Conservation (phyloP, 163 green algal genomes). For the Scenedesmus sp. region DNA sequence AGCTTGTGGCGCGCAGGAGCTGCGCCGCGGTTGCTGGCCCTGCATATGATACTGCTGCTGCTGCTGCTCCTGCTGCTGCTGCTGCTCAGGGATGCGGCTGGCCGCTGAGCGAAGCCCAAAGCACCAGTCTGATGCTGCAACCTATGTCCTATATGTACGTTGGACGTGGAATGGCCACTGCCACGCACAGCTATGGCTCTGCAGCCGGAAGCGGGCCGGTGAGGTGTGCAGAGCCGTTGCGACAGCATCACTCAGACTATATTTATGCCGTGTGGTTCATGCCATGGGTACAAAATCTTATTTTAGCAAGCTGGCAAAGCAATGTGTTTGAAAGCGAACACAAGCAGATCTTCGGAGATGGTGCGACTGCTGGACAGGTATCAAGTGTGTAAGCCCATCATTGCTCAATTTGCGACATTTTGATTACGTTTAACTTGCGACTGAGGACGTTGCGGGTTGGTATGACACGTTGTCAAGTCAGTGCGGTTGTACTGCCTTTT, state of each 20-base stretch:
- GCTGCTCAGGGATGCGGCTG: neutral
- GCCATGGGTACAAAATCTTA: neutral
- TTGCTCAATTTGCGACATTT: no score
- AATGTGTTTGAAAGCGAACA: neutral
- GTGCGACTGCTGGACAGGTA: neutral
- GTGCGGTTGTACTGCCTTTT: no score
- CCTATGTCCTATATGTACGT: neutral
- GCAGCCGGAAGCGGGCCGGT: slow-evolving; percentile 4
- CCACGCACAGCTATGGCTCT: neutral
- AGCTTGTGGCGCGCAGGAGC: neutral
- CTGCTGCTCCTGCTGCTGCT: neutral
- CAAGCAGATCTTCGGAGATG: neutral
- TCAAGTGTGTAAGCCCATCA: no score
- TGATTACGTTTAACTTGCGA: no score
- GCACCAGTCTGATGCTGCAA: neutral
- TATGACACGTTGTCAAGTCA: no score
- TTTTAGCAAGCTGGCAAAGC: neutral
- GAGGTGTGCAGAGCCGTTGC: slow-evolving; percentile 3
- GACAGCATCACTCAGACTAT: neutral
- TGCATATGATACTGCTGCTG: neutral
- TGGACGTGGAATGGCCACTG: neutral
- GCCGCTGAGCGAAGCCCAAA: neutral
- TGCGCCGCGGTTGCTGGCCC: neutral
- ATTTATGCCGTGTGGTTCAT: neutral
- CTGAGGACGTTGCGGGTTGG: no score